phyloP scores from a whole-genome alignment of 2,329 filamentous ascomycete genomes.

The Fusarium guadeloupense region DNA sequence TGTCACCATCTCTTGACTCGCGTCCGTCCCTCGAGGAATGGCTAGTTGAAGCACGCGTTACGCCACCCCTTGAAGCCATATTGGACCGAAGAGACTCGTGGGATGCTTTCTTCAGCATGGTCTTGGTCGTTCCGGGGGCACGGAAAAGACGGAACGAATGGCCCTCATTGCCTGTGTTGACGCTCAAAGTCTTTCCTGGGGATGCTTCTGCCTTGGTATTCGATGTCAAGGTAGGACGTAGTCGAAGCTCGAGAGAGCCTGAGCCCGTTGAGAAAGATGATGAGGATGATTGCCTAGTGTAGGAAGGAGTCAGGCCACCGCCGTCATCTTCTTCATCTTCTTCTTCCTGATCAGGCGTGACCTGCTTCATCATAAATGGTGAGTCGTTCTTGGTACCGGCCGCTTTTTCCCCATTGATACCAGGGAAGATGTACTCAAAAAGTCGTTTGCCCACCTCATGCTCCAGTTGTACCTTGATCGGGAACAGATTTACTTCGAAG shows the following conservation, averaged over 20 bases:
- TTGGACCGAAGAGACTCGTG: conserved; percentile 63
- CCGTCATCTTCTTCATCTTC: conserved; percentile 56
- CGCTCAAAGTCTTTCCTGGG: conserved; percentile 59
- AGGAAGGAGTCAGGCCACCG: conserved; percentile 49
- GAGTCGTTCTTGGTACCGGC: conserved; percentile 65
- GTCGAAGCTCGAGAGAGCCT: conserved; percentile 80
- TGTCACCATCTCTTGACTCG: conserved; percentile 53
- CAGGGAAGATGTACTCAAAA: conserved; percentile 98
- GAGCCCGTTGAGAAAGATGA: conserved; percentile 68
- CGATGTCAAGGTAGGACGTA: conserved; percentile 82
- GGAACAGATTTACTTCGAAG: conserved; percentile 93
- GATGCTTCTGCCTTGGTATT: conserved; percentile 51
- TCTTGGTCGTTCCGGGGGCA: conserved; percentile 54
- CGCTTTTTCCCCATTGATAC: conserved; percentile 67
- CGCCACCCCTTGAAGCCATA: conserved; percentile 52
- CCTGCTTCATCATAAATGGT: conserved; percentile 64
- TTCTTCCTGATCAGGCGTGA: conserved; percentile 51
- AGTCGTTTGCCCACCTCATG: conserved; percentile 90
- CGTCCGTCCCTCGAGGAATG: conserved; percentile 53
- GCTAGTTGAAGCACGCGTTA: conserved; percentile 59
- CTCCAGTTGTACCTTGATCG: conserved; percentile 92
- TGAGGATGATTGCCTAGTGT: conserved; percentile 55
- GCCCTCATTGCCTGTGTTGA: conserved; percentile 59
- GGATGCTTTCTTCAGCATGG: conserved; percentile 62
- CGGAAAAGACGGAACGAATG: conserved; percentile 64